Percentiles rank a stretch among this genome's conserved stretches.
These are phyloP conservation scores for Casuarina equisetifolia DNA, from an alignment of 306 rosid species.

Conservation along the genomic window DNA sequence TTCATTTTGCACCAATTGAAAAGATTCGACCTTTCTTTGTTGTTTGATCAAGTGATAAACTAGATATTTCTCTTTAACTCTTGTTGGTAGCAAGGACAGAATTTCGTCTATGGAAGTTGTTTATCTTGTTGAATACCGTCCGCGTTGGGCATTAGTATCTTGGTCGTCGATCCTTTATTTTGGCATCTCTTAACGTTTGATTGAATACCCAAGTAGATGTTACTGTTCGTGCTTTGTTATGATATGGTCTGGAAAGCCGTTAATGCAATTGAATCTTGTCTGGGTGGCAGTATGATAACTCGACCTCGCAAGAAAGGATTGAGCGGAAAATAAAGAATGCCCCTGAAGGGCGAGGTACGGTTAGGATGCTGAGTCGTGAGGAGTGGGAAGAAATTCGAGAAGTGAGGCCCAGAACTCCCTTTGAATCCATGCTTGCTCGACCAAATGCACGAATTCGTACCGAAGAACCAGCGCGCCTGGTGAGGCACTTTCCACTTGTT, in stretches of 20 bases:
- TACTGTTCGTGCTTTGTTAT: neutral
- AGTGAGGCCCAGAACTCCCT: constrained; percentile 57
- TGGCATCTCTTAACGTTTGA: neutral
- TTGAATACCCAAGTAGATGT: neutral
- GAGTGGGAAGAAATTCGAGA: constrained; percentile 61
- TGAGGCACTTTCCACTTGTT: constrained; percentile 13
- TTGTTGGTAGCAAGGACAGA: too few relatives aligned
- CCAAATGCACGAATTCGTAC: constrained; percentile 60
- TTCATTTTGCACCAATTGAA: neutral
- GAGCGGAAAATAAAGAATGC: constrained; percentile 54
- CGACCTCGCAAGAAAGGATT: constrained; percentile 57
- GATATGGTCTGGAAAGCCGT: constrained; percentile 6
- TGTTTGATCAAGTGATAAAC: neutral
- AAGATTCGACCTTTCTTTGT: neutral
- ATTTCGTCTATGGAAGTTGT: too few relatives aligned
- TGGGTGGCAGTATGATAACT: constrained; percentile 60
- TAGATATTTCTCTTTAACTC: neutral
- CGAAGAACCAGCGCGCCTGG: constrained; percentile 51
- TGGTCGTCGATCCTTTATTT: neutral
- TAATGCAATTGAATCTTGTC: constrained; percentile 3
- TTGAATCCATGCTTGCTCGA: constrained; percentile 66
- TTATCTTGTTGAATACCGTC: too few relatives aligned
- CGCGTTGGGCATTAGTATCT: too few relatives aligned
- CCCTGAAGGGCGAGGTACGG: constrained; percentile 53
- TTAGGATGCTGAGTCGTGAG: constrained; percentile 55